phyloP scores from a whole-genome alignment of 305 asterid species.

The Fraxinus xanthoxyloides region DNA sequence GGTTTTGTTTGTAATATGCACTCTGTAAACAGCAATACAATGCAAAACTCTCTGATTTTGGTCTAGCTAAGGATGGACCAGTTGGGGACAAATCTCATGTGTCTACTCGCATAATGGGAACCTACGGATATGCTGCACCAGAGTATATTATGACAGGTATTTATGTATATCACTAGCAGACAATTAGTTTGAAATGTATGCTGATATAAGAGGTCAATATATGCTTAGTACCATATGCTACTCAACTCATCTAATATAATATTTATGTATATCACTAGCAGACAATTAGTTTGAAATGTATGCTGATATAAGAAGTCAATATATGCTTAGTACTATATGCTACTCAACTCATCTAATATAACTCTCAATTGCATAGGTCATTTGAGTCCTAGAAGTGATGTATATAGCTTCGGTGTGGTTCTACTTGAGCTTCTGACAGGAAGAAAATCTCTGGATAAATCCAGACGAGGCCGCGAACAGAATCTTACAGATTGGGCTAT shows the following conservation, averaged over 20 bases:
- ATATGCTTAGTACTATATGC: neutral
- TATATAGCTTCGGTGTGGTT: constrained; percentile 86
- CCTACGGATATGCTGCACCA: constrained; percentile 92
- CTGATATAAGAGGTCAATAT: neutral
- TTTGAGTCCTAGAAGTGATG: constrained; percentile 81
- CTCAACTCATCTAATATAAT: constrained; percentile 9
- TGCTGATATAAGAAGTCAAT: neutral
- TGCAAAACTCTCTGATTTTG: constrained; percentile 86
- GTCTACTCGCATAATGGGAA: constrained; percentile 95
- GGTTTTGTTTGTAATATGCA: neutral
- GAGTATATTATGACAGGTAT: constrained; percentile 89
- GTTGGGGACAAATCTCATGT: constrained; percentile 95
- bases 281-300: neutral
- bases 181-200: neutral
- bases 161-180: neutral
- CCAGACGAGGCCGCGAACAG: constrained; percentile 72
- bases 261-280: neutral
- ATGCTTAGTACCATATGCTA: neutral
- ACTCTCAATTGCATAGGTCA: constrained; percentile 44
- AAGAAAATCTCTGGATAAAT: constrained; percentile 70
- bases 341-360: neutral
- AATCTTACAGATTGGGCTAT: constrained; percentile 65
- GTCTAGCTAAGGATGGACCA: constrained; percentile 93
- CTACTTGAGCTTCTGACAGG: constrained; percentile 85
- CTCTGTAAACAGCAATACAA: constrained; percentile 66